These are phyloP conservation scores for Didymellaceae sp. DNA, from an alignment of 2,329 filamentous ascomycete genomes.

Conservation along the genomic window DNA sequence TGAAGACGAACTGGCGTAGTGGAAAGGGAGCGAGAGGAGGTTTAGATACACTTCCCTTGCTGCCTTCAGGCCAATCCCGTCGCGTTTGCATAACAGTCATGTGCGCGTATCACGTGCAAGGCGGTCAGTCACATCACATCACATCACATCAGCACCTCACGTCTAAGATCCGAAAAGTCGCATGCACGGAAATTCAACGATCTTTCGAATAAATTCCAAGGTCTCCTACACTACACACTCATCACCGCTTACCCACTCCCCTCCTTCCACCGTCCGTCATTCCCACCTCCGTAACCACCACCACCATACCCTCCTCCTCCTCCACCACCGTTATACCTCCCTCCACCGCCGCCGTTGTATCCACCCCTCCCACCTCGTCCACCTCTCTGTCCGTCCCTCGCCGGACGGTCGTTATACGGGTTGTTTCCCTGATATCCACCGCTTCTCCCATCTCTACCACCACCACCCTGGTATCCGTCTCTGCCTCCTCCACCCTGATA, in stretches of 20 bases:
- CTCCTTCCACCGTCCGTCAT: constrained; percentile 4
- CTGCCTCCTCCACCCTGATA: constrained; percentile 21
- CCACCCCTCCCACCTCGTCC: constrained; percentile 20
- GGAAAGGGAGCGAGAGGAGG: too few species aligned
- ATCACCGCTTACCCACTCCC: constrained; percentile 5
- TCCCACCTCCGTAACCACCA: neutral
- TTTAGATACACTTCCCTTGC: too few species aligned
- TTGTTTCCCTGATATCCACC: constrained; percentile 30
- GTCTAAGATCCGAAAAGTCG: too few species aligned
- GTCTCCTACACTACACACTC: neutral
- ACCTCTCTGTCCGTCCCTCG: constrained; percentile 30
- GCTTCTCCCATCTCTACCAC: constrained; percentile 30
- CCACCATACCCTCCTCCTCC: neutral
- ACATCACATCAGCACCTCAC: too few species aligned
- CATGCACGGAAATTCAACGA: too few species aligned
- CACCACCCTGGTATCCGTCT: constrained; percentile 33
- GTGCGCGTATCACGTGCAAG: too few species aligned
- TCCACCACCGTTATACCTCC: neutral
- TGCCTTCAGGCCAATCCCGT: too few species aligned
- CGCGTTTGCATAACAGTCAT: too few species aligned
- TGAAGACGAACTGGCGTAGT: too few species aligned
- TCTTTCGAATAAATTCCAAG: too few species aligned
- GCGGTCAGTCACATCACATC: too few species aligned
- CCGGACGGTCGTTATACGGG: constrained; percentile 28
- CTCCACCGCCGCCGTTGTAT: neutral